Evolutionary conservation across 257 asterid species (phyloP).

Genomic region (Cynanchum wilfordii): DNA sequence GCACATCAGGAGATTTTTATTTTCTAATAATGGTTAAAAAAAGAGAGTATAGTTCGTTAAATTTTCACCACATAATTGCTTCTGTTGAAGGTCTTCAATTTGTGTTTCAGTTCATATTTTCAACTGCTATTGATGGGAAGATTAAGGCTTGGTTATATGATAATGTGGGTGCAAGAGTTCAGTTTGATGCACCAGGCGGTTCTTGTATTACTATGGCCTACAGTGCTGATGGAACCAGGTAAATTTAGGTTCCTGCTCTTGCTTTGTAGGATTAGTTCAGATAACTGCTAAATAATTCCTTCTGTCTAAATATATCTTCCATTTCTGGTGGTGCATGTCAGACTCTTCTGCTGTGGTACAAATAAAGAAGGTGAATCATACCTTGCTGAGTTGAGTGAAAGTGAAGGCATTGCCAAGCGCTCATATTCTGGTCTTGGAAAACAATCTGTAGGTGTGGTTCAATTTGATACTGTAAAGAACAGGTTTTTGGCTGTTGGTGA

Average conservation of each 20-base stretch:
- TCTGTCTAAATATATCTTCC: conserved; percentile 2
- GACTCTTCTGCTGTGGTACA: conserved; percentile 71
- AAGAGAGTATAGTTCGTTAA: neutral
- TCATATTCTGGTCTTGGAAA: conserved; percentile 51
- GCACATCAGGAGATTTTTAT: neutral
- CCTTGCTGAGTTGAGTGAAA: conserved; percentile 69
- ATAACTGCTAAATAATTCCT: neutral
- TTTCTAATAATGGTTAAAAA: neutral
- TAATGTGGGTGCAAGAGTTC: conserved; percentile 49
- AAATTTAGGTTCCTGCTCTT: conserved; percentile 9
- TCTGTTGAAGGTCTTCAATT: conserved; percentile 9
- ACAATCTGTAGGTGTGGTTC: conserved; percentile 50
- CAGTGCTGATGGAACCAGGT: conserved; percentile 72
- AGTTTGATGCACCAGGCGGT: conserved; percentile 62
- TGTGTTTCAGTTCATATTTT: conserved; percentile 46
- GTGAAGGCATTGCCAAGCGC: conserved; percentile 53
- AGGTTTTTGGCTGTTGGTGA: conserved; percentile 69
- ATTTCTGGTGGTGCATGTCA: conserved; percentile 12
- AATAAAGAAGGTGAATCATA: conserved; percentile 53
- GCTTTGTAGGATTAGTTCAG: neutral
- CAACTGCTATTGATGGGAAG: conserved; percentile 65
- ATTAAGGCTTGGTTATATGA: conserved; percentile 68
- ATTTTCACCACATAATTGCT: neutral
- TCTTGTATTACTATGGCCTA: conserved; percentile 60
- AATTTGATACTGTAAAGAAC: conserved; percentile 58